Base-by-base conservation (phyloP, 73 alveolate species). In the Paramecium sexaurelia region DNA sequence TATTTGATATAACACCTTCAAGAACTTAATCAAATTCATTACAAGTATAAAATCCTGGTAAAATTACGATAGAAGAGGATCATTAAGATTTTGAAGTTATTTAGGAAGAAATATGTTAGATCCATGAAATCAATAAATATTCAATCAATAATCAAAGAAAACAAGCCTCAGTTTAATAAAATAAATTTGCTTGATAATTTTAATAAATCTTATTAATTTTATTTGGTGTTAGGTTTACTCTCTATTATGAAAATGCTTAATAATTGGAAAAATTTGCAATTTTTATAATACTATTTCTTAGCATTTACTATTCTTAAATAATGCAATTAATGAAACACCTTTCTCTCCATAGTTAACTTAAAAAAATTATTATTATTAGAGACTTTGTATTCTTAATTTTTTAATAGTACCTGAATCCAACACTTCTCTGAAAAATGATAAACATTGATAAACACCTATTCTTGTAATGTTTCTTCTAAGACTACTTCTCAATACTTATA, bases 61-160 rank as follows among this genome's bases (percentile, higher is more conserved):
- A 61, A 61, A 61, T 29, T 61, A 11, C 39, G 26, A 61, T 29
- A 4, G 43, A 61, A 26, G 83, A 61, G 26, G 83, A 61, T 24
- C 83, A 61, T 10, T 32, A 61, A 61, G 83, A 61, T 61, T 61
- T 61, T 45, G 83, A 61, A 61, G 43, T 61, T 61, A 61, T 61
- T 19, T 61, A 61, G 83, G 83, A 61, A 61, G 83, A 61, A 61
- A 32, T 29, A 11, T 61, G 83, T 32, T 61, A 61, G 13, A 61
- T 61, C 26, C 39, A 61, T 61, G 83, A 61, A 5, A 13, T 61
- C 83, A 61, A 61, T 32, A 61, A 32, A 61, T 61, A 61, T 24
- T 61, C 45, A 26, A 61, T 61, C 43, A 61, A 61, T 26, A 61
- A 26, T 26, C 43, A 26, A 26, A 15, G 43, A 32, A 61, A 32